Percentiles rank a stretch among this genome's conserved stretches.
These are phyloP conservation scores for Coemansia sp. DNA, from an alignment of 192 early-diverging fungal species.

Conservation along the genomic window DNA sequence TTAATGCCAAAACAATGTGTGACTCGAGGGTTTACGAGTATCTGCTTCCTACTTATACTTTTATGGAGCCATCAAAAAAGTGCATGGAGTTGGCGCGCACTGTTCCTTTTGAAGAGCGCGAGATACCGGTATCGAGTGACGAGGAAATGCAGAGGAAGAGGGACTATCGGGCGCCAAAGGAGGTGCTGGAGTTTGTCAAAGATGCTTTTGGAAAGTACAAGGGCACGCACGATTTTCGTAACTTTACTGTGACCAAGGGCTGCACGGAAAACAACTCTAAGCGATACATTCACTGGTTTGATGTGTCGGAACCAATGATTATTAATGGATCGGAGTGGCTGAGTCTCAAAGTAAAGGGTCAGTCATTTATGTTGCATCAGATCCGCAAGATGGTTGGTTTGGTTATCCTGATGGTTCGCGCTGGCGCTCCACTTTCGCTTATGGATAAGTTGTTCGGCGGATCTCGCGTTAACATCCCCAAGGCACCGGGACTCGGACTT, in stretches of 20 bases:
- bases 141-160: constrained; percentile 66
- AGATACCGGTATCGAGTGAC: constrained; percentile 35
- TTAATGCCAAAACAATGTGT: constrained; percentile 89
- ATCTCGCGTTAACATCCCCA: constrained; percentile 89
- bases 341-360: constrained; percentile 87
- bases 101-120: constrained; percentile 30
- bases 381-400: constrained; percentile 99
- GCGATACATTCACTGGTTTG: constrained; percentile 82
- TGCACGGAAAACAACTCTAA: constrained; percentile 75
- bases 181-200: constrained; percentile 65
- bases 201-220: constrained; percentile 67
- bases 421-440: constrained; percentile 64
- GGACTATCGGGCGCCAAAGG: constrained; percentile 63
- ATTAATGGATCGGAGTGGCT: constrained; percentile 84
- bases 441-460: constrained; percentile 66
- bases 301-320: constrained; percentile 69
- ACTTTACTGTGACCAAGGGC: constrained; percentile 83
- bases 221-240: constrained; percentile 93
- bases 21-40: constrained; percentile 98
- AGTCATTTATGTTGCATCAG: constrained; percentile 99
- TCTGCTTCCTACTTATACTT: constrained; percentile 86
- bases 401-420: constrained; percentile 77
- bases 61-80: constrained; percentile 54
- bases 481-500: constrained; percentile 89
- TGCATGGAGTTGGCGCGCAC: constrained; percentile 42